phyloP scores from a whole-genome alignment of 164 flowering plant species.

The Tinospora cordifolia region DNA sequence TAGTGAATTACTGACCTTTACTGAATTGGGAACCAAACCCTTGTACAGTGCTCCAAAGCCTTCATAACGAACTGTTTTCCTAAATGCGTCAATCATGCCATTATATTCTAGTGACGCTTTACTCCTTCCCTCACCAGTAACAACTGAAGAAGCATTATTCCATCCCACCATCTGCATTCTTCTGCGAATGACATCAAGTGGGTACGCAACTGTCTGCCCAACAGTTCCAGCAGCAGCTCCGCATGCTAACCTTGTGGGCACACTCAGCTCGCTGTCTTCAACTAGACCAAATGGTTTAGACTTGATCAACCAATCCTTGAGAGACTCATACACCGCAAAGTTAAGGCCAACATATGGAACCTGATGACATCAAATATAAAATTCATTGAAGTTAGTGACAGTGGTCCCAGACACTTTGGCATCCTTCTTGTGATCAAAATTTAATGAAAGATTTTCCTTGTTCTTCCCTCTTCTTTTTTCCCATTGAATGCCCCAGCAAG shows the following conservation, averaged over 20 bases:
- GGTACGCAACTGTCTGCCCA: constrained; percentile 96
- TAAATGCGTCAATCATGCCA: constrained; percentile 95
- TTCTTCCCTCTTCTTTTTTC: no score
- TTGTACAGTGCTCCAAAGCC: constrained; percentile 91
- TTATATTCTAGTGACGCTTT: constrained; percentile 57
- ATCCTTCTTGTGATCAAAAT: no score
- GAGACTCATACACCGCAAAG: constrained; percentile 95
- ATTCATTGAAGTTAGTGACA: not conserved
- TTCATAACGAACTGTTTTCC: constrained; percentile 82
- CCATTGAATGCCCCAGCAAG: no score
- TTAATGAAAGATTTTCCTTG: no score
- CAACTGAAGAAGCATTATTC: constrained; percentile 78
- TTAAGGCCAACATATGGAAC: constrained; percentile 93
- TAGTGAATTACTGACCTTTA: constrained; percentile 54
- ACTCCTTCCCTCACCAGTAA: constrained; percentile 70
- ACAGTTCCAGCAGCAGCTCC: constrained; percentile 98
- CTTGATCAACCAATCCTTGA: constrained; percentile 79
- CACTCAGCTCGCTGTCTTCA: constrained; percentile 58
- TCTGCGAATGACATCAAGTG: constrained; percentile 92
- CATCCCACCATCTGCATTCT: constrained; percentile 99
- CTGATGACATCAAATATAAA: constrained; percentile 29
- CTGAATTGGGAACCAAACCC: constrained; percentile 96
- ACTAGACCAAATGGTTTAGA: constrained; percentile 57
- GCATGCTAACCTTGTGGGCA: constrained; percentile 79
- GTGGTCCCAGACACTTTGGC: not conserved